Evolutionary conservation across 1,284 basidiomycete species (phyloP).

Genomic region (Puccinia horiana): DNA sequence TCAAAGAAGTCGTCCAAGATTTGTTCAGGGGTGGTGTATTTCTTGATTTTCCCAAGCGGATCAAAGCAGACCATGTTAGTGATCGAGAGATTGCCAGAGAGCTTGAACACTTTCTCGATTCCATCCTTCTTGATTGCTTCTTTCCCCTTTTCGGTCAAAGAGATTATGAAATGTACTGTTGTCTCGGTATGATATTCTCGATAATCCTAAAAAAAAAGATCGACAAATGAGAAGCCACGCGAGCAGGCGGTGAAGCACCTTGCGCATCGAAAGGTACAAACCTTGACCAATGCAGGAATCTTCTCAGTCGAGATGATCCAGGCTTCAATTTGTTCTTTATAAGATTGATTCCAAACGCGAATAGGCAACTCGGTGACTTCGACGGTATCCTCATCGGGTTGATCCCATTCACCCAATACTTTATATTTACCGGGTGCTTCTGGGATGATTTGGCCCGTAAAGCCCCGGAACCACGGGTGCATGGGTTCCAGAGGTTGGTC

Average conservation of each 20-base stretch:
- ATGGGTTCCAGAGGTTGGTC: conserved; percentile 82
- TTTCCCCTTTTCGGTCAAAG: conserved; percentile 77
- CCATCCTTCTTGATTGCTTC: conserved; percentile 87
- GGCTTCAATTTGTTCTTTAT: conserved; percentile 85
- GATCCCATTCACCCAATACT: conserved; percentile 72
- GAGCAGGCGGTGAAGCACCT: conserved; percentile 52
- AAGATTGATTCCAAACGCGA: conserved; percentile 89
- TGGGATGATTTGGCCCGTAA: conserved; percentile 61
- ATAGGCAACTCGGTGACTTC: conserved; percentile 96
- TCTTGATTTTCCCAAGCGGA: conserved; percentile 92
- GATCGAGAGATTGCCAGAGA: conserved; percentile 78
- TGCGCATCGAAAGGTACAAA: conserved; percentile 50
- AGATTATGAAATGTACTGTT: conserved; percentile 85
- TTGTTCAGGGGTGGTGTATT: conserved; percentile 84
- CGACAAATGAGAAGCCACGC: background rate
- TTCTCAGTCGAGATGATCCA: conserved; percentile 67
- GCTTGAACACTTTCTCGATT: conserved; percentile 85
- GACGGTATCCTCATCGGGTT: conserved; percentile 81
- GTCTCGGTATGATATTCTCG: conserved; percentile 93
- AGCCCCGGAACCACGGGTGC: conserved; percentile 97
- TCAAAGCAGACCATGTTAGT: conserved; percentile 99
- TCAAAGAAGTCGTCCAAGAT: conserved; percentile 94
- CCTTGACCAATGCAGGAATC: conserved; percentile 65
- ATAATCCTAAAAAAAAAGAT: conserved; percentile 72
- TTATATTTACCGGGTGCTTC: conserved; percentile 65